These are phyloP conservation scores for Diutina siamensis DNA, from an alignment of 1,139 yeast genomes.

Conservation along the genomic window DNA sequence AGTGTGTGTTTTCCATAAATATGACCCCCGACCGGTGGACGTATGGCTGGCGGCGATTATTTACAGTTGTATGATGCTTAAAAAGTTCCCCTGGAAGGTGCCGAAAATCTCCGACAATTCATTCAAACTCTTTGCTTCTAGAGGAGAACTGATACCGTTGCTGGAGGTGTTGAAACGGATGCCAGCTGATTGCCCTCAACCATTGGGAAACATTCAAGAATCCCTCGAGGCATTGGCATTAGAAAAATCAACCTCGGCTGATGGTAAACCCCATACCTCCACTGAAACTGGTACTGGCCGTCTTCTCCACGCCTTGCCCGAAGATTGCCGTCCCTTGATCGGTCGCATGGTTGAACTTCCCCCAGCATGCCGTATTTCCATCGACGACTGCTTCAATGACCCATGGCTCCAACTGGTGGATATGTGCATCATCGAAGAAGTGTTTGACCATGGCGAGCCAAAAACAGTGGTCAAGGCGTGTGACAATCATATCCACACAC, in stretches of 20 bases:
- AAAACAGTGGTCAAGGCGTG: slow-evolving; percentile 26
- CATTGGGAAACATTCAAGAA: slow-evolving; percentile 5
- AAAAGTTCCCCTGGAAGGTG: slow-evolving; percentile 62
- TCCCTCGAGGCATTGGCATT: slow-evolving; percentile 13
- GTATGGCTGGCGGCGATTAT: slow-evolving; percentile 93
- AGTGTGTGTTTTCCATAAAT: slow-evolving; percentile 68
- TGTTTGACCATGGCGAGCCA: slow-evolving; percentile 21
- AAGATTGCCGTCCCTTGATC: slow-evolving; percentile 52
- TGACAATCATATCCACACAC: slow-evolving; percentile 67
- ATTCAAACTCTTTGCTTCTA: slow-evolving; percentile 51
- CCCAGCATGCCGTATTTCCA: slow-evolving; percentile 76
- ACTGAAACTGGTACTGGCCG: slow-evolving; percentile 61
- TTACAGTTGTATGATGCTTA: slow-evolving; percentile 87
- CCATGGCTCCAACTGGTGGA: slow-evolving; percentile 57
- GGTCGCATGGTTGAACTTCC: slow-evolving; percentile 72
- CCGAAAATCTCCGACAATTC: slow-evolving; percentile 82
- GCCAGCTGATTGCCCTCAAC: slow-evolving; percentile 17
- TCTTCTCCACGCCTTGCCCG: slow-evolving; percentile 56
- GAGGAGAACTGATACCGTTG: slow-evolving; percentile 33
- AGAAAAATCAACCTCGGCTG: slow-evolving; percentile 12
- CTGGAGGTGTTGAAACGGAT: slow-evolving; percentile 30
- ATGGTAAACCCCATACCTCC: slow-evolving; percentile 40
- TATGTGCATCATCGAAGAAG: slow-evolving; percentile 54
- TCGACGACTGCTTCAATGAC: slow-evolving; percentile 75
- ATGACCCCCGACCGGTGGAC: slow-evolving; percentile 90